Percentiles rank a stretch among this genome's conserved stretches.
Conservation (phyloP, 139 green algal genomes). For the Edaphochlamys debaryana region DNA sequence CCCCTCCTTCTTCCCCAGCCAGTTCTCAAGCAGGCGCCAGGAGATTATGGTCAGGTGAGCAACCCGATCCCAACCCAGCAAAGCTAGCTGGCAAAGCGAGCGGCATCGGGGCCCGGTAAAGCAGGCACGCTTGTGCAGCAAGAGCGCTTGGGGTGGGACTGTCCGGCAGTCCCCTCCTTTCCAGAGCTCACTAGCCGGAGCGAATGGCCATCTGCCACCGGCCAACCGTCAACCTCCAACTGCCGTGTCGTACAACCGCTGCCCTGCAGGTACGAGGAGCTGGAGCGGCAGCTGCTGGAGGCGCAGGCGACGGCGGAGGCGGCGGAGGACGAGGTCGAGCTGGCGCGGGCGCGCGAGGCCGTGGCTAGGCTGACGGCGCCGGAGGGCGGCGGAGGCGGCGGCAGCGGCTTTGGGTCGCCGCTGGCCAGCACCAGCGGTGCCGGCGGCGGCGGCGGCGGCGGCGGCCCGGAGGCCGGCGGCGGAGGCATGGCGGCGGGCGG, state of each 20-base stretch:
- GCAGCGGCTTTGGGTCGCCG: too few species aligned
- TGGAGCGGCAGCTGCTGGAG: slow-evolving; percentile 73
- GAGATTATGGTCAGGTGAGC: slow-evolving; percentile 72
- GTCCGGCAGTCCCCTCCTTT: too few species aligned
- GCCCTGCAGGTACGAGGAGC: slow-evolving; percentile 87
- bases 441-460: neutral
- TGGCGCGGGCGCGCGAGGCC: slow-evolving; percentile 68
- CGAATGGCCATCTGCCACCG: too few species aligned
- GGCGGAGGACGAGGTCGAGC: slow-evolving; percentile 78
- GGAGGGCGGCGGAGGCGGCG: neutral
- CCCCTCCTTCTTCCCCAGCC: slow-evolving; percentile 94
- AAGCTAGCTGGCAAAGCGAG: too few species aligned
- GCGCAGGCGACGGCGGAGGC: slow-evolving; percentile 68
- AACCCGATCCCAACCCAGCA: neutral
- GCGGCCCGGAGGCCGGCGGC: neutral
- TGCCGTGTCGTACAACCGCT: too few species aligned
- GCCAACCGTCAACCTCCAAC: too few species aligned
- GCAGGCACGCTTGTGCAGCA: too few species aligned
- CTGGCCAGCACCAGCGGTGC: neutral
- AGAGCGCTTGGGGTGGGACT: too few species aligned
- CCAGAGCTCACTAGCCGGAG: too few species aligned
- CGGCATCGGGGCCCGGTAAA: too few species aligned
- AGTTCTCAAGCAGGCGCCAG: slow-evolving; percentile 92
- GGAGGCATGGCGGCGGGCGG: too few species aligned
- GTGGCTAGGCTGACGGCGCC: slow-evolving; percentile 74